These are phyloP conservation scores for Hygrocybe punicea DNA, from an alignment of 768 basidiomycete genomes.

Conservation along the genomic window DNA sequence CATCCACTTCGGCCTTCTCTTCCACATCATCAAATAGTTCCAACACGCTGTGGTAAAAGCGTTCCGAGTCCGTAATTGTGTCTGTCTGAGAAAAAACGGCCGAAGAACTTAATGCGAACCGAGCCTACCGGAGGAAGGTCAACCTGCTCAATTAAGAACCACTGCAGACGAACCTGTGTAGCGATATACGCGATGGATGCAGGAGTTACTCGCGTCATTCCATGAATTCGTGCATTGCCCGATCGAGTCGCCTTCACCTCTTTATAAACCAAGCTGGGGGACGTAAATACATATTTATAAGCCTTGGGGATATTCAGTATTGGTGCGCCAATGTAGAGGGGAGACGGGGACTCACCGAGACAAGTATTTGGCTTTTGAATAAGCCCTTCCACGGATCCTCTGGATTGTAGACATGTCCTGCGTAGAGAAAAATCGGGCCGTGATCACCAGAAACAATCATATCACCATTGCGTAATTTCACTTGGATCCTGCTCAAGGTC, in stretches of 20 bases:
- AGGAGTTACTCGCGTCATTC: too few relatives aligned
- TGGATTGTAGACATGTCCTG: too few relatives aligned
- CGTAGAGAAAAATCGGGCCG: too few relatives aligned
- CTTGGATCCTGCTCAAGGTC: too few relatives aligned
- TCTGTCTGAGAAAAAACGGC: constrained; percentile 7
- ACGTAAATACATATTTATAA: constrained; percentile 9
- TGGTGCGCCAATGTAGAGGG: background rate
- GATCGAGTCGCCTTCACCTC: constrained; percentile 25
- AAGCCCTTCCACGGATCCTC: too few relatives aligned
- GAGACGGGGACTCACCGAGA: constrained; percentile 1
- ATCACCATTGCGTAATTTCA: too few relatives aligned
- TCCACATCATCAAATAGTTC: too few relatives aligned
- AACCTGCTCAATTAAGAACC: background rate
- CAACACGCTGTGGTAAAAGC: too few relatives aligned
- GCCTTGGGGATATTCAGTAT: constrained; percentile 2
- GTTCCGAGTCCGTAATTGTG: too few relatives aligned
- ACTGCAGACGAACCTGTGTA: constrained; percentile 7
- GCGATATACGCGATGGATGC: constrained; percentile 21
- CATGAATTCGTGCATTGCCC: constrained; percentile 16
- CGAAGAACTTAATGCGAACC: background rate
- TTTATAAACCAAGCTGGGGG: constrained; percentile 28
- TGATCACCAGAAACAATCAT: too few relatives aligned
- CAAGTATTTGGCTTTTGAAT: background rate
- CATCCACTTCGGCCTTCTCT: too few relatives aligned
- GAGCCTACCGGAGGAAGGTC: background rate